phyloP scores from a whole-genome alignment of 495 filamentous ascomycete species.

The Aspergillus olivimuriae region DNA sequence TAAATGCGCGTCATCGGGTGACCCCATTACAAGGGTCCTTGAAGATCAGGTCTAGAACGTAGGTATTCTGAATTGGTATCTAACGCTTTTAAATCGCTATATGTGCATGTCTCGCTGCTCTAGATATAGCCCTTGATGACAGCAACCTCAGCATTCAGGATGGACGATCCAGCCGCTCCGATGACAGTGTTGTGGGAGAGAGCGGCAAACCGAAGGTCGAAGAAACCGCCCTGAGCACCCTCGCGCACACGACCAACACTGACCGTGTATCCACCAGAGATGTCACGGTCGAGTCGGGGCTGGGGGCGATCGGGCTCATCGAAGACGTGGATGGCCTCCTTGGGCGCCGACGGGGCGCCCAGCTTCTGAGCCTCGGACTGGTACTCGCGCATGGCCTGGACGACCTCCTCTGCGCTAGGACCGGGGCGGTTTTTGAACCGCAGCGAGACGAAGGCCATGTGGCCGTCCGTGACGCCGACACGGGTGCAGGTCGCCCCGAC shows the following conservation, averaged over 20 bases:
- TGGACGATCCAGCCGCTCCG: constrained; percentile 88
- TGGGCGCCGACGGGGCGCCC: constrained; percentile 70
- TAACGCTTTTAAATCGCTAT: background rate
- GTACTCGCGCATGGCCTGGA: constrained; percentile 63
- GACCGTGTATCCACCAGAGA: constrained; percentile 70
- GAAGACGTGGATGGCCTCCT: constrained; percentile 66
- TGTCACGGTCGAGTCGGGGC: constrained; percentile 74
- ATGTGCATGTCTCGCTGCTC: constrained; percentile 3
- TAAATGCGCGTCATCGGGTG: too few relatives aligned
- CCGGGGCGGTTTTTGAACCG: constrained; percentile 54
- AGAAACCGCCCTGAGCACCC: constrained; percentile 63
- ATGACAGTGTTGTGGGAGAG: constrained; percentile 89
- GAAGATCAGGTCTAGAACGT: too few relatives aligned
- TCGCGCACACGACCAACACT: constrained; percentile 73
- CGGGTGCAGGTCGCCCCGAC: constrained; percentile 79
- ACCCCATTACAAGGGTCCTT: too few relatives aligned
- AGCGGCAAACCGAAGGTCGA: constrained; percentile 78
- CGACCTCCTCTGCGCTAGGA: constrained; percentile 59
- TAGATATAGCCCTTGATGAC: constrained; percentile 82
- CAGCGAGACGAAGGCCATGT: constrained; percentile 76
- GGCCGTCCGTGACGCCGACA: constrained; percentile 77
- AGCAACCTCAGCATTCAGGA: constrained; percentile 90
- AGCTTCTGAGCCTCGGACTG: constrained; percentile 67
- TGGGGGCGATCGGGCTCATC: constrained; percentile 78
- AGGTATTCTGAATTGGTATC: background rate